These are phyloP conservation scores for Fusarium lyarnte DNA, from an alignment of 2,329 filamentous ascomycete genomes.

Conservation along the genomic window DNA sequence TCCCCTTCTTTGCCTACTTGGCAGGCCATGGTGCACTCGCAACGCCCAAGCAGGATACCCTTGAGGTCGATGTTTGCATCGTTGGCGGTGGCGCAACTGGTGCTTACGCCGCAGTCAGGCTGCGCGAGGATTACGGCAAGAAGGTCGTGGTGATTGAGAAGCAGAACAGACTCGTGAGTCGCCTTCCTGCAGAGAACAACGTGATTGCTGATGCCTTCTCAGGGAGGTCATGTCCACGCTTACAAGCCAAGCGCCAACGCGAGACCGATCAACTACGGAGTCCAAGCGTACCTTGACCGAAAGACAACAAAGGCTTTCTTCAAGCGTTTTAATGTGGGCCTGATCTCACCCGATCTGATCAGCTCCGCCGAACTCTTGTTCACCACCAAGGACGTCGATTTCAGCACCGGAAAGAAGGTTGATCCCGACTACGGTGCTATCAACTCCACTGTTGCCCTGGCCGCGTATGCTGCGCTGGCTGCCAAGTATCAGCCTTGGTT, in stretches of 20 bases:
- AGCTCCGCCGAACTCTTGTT: not conserved
- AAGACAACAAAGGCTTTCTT: constrained; percentile 17
- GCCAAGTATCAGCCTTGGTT: constrained; percentile 25
- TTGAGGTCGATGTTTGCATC: constrained; percentile 29
- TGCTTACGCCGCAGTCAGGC: constrained; percentile 31
- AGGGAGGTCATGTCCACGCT: constrained; percentile 33
- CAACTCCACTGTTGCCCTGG: not conserved
- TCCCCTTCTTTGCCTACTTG: not conserved
- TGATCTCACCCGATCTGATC: not conserved
- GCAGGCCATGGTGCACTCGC: not conserved
- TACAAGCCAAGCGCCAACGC: not conserved
- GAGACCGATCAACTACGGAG: constrained; percentile 22
- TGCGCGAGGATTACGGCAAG: constrained; percentile 29
- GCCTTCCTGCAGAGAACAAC: rapidly evolving
- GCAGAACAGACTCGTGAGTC: constrained; percentile 6
- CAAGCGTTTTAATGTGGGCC: constrained; percentile 19
- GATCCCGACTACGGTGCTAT: constrained; percentile 12
- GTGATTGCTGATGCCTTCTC: not conserved
- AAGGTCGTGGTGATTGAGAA: constrained; percentile 34
- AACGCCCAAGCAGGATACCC: not conserved
- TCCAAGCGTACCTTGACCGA: constrained; percentile 25
- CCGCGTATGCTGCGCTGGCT: constrained; percentile 3
- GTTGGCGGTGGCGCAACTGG: constrained; percentile 32
- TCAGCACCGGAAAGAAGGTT: constrained; percentile 10
- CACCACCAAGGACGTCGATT: constrained; percentile 11